phyloP scores from a whole-genome alignment of 805 yeast species.

The Pichia californica region DNA sequence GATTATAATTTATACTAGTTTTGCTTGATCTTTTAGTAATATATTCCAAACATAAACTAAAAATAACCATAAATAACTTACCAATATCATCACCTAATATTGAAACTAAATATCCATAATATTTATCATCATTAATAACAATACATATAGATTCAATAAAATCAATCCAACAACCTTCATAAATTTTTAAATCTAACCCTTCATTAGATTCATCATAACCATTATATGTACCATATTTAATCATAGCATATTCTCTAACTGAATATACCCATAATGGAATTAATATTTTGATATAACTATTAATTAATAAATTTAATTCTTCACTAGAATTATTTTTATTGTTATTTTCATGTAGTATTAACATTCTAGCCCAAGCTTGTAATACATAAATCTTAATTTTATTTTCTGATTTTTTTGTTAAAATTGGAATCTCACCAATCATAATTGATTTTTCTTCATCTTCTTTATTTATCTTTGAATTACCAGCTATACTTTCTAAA shows the following conservation, averaged over 20 bases:
- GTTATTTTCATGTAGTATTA: slow-evolving; percentile 34
- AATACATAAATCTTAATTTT: slow-evolving; percentile 54
- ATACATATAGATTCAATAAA: slow-evolving; percentile 70
- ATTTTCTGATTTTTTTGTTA: slow-evolving; percentile 40
- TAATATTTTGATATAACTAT: slow-evolving; percentile 52
- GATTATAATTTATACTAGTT: slow-evolving; percentile 11
- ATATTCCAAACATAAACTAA: slow-evolving; percentile 78
- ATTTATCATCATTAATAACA: slow-evolving; percentile 40
- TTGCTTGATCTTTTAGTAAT: slow-evolving; percentile 40
- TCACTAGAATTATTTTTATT: slow-evolving; percentile 28
- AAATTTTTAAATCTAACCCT: slow-evolving; percentile 39
- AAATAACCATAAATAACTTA: slow-evolving; percentile 69
- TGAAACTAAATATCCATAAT: slow-evolving; percentile 38
- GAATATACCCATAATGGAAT: slow-evolving; percentile 76
- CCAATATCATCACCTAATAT: slow-evolving; percentile 51
- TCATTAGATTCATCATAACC: slow-evolving; percentile 27
- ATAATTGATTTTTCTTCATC: slow-evolving; percentile 33
- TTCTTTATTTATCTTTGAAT: slow-evolving; percentile 16
- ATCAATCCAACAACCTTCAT: slow-evolving; percentile 65
- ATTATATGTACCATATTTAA: slow-evolving; percentile 40
- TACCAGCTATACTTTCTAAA: slow-evolving; percentile 47
- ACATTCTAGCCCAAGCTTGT: slow-evolving; percentile 60
- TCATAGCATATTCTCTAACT: slow-evolving; percentile 65
- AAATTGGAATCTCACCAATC: slow-evolving; percentile 50
- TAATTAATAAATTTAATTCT: slow-evolving; percentile 41